Evolutionary conservation across 768 basidiomycete genomes (phyloP).

Genomic region (Calocybe indica): DNA sequence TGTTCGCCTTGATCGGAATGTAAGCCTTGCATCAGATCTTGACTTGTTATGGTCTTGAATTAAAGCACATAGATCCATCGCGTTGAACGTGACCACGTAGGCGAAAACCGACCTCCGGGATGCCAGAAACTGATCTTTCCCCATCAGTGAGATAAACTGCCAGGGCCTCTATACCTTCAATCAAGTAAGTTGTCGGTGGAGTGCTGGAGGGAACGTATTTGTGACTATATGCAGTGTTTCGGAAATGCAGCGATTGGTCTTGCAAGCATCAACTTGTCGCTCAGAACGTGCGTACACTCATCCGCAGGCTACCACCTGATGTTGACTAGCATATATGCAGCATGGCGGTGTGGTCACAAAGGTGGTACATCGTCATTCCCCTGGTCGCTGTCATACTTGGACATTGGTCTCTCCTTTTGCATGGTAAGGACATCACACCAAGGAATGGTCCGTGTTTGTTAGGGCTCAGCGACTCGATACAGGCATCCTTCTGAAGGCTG

Average conservation of each 20-base stretch:
- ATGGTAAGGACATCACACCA: conserved; percentile 34
- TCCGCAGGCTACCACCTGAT: neutral
- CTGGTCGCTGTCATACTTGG: conserved; percentile 54
- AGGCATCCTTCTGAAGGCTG: conserved; percentile 58
- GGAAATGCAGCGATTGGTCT: conserved; percentile 66
- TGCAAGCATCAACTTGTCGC: conserved; percentile 64
- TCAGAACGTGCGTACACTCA: conserved; percentile 49
- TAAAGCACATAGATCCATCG: conserved; percentile 36
- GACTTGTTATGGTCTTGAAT: neutral
- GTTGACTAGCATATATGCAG: conserved; percentile 22
- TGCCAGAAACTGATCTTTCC: too few species aligned
- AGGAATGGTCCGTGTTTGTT: neutral
- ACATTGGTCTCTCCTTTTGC: conserved; percentile 68
- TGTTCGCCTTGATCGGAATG: conserved; percentile 68
- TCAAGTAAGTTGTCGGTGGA: conserved; percentile 26
- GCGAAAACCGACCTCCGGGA: conserved; percentile 5
- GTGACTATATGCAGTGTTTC: conserved; percentile 26
- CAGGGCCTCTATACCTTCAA: conserved; percentile 68
- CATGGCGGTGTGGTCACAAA: conserved; percentile 67
- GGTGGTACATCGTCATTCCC: conserved; percentile 43
- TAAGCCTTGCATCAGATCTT: conserved; percentile 25
- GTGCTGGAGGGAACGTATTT: neutral
- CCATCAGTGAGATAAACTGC: conserved; percentile 46
- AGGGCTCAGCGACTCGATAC: neutral
- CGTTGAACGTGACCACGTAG: conserved; percentile 52